Base-by-base conservation (phyloP, 176 grass and related monocot species). In the Cenchrus americanus region DNA sequence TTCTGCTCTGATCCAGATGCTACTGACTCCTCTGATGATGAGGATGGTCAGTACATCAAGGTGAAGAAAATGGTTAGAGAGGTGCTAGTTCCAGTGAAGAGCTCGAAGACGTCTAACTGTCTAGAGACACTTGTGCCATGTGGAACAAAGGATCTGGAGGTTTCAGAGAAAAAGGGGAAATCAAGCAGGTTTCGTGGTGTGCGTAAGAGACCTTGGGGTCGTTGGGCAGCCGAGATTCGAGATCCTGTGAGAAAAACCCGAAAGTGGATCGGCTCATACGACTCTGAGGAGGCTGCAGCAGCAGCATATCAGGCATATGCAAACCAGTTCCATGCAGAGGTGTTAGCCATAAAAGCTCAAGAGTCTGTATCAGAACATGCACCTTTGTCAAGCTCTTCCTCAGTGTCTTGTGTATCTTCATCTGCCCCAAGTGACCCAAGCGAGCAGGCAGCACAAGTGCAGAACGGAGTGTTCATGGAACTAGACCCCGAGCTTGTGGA, bases 181-280 rank as follows among this genome's bases (percentile, higher is more conserved):
- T 69, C 89, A 4, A 91, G 89, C 86, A 88, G 51, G 37, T 89
- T 65, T 68, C 78, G 82, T 30, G 90, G 90, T 57, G 86, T 88
- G 65, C 86, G 79, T 22, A 70, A n/a, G 68, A 44, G 90, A 57
- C 2, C 66, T 19, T 92, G 83, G 83, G 90, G 90, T 37, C 57
- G 47, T 47, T 92, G 90, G 90, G 90, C 83, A 22, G 86, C 90
- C 0, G 90, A 92, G 79, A 92, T 92, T 48, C 86, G 86, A 21
- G 90, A 92, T 72, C 90, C 90, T 13, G 27, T 92, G 24, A 82
- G 69, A 14, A 86, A 86, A 41, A 61, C 63, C 6, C 68, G 90
- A 11, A 44, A 47, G 21, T 92, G 90, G 90, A 78, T 92, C 11
- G 86, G 90, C n/a, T 76, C 90, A 27, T 92, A 79, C 69, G 18